Conservation (phyloP, 768 basidiomycete genomes). For the Collybiopsis confluens region DNA sequence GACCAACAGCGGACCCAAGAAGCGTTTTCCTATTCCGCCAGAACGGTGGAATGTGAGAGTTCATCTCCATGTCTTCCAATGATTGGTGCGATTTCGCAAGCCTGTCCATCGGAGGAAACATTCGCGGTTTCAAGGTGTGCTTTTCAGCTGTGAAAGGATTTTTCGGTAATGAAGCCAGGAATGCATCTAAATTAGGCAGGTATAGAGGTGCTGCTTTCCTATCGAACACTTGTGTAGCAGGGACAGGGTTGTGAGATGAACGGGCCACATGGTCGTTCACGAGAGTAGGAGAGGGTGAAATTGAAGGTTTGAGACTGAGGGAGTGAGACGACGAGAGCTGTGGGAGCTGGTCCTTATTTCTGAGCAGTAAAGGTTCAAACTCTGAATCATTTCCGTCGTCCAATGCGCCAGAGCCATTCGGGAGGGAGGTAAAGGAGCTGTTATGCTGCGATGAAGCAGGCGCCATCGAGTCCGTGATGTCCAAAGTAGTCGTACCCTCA, state of each 20-base stretch:
- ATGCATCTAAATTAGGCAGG: constrained; percentile 58
- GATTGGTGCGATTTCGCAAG: constrained; percentile 43
- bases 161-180: constrained; percentile 44
- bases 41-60: constrained; percentile 38
- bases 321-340: not conserved
- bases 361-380: not conserved
- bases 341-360: not conserved
- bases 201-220: constrained; percentile 54
- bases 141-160: constrained; percentile 35
- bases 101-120: constrained; percentile 64
- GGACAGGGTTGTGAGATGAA: constrained; percentile 41
- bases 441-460: too few relatives aligned
- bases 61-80: constrained; percentile 59
- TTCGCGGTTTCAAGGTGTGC: constrained; percentile 21
- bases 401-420: not conserved
- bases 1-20: constrained; percentile 40
- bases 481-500: constrained; percentile 3
- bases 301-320: not conserved
- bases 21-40: constrained; percentile 57
- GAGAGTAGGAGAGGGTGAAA: constrained; percentile 4
- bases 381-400: constrained; percentile 11
- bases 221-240: constrained; percentile 54
- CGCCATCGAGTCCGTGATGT: constrained; percentile 1
- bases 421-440: not conserved
- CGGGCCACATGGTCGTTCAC: not conserved